These are phyloP conservation scores for Paxillus ammoniavirescens DNA, from an alignment of 768 basidiomycete species.

Conservation along the genomic window DNA sequence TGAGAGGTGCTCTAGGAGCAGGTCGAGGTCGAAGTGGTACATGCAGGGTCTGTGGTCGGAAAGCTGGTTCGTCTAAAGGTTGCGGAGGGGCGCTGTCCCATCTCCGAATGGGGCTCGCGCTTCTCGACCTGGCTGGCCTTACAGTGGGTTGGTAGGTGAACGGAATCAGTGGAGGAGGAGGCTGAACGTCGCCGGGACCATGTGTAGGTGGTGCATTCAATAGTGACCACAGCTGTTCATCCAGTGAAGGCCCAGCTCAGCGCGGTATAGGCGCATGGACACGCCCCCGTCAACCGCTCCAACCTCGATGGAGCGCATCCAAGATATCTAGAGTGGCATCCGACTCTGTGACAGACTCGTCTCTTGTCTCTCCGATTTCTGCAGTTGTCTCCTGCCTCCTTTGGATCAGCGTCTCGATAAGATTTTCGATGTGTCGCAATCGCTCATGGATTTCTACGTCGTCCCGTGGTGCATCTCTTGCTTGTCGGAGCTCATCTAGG, in stretches of 20 bases:
- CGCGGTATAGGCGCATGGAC: conserved; percentile 41
- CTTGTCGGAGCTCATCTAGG: conserved; percentile 59
- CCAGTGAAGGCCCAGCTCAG: conserved; percentile 50
- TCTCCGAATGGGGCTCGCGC: conserved; percentile 37
- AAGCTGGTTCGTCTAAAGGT: conserved; percentile 18
- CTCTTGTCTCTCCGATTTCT: conserved; percentile 2
- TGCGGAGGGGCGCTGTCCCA: conserved; percentile 28
- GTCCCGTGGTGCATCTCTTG: conserved; percentile 39
- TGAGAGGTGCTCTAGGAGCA: conserved; percentile 7
- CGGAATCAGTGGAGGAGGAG: conserved; percentile 52
- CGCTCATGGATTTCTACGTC: conserved; percentile 39
- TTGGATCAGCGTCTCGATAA: conserved; percentile 15
- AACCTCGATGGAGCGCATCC: conserved; percentile 27
- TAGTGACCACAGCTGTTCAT: conserved; percentile 60
- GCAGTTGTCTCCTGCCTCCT: conserved; percentile 4
- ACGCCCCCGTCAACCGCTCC: conserved; percentile 1
- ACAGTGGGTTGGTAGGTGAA: conserved; percentile 54
- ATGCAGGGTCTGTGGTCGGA: conserved; percentile 19
- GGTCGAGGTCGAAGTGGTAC: conserved; percentile 7
- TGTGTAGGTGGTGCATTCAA: conserved; percentile 46
- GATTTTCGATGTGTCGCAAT: conserved; percentile 22
- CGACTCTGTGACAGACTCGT: conserved; percentile 31
- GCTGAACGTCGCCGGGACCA: conserved; percentile 39
- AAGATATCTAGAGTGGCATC: conserved; percentile 25
- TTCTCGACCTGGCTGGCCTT: conserved; percentile 37